Evolutionary conservation across 371 early-diverging fungal species (phyloP).

Genomic region (Capillidium heterosporum): DNA sequence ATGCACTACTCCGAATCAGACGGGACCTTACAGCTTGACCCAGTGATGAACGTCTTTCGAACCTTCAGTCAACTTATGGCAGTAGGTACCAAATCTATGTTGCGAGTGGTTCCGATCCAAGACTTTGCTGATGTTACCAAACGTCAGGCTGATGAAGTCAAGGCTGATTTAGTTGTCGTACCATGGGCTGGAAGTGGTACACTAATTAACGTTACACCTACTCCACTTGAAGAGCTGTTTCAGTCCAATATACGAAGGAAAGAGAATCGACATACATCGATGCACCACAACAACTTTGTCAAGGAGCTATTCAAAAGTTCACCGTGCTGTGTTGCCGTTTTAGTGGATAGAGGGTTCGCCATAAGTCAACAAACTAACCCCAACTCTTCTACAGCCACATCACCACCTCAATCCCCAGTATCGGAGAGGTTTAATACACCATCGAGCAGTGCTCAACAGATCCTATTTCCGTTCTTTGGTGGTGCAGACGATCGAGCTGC

Average conservation of each 20-base stretch:
- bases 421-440: conserved; percentile 3
- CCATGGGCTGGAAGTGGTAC: conserved; percentile 18
- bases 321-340: conserved; percentile 27
- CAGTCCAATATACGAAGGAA: not conserved
- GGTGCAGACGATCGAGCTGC: conserved; percentile 40
- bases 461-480: conserved; percentile 35
- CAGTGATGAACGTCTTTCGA: conserved; percentile 48
- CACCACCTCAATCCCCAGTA: not conserved
- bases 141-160: conserved; percentile 13
- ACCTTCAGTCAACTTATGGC: conserved; percentile 46
- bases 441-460: conserved; percentile 7
- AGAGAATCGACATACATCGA: conserved; percentile 11
- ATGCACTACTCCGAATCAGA: conserved; percentile 43
- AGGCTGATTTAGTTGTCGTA: conserved; percentile 19
- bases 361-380: conserved; percentile 6
- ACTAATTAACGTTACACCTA: not conserved
- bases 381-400: conserved; percentile 1
- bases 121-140: conserved; percentile 26
- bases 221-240: not conserved
- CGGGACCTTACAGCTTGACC: conserved; percentile 35
- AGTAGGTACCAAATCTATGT: conserved; percentile 19
- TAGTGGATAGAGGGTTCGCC: conserved; percentile 55
- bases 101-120: conserved; percentile 14
- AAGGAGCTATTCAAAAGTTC: conserved; percentile 18
- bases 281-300: conserved; percentile 21